phyloP scores from a whole-genome alignment of 2,329 filamentous ascomycete species.

The Aspergillus sp. region DNA sequence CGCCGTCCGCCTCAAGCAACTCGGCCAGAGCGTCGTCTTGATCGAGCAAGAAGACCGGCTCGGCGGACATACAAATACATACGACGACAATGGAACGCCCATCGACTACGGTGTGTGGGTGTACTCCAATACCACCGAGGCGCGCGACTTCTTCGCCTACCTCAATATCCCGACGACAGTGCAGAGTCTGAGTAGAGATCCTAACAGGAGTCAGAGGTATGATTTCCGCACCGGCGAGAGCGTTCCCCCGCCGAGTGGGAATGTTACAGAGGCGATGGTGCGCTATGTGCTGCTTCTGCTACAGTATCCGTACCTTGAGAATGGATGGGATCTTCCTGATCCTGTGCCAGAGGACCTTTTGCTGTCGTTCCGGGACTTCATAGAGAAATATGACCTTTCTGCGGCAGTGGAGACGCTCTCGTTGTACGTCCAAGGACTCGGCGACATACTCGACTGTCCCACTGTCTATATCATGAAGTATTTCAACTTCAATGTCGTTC shows the following conservation, averaged over 20 bases:
- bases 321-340: conserved; percentile 26
- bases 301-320: conserved; percentile 25
- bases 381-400: conserved; percentile 24
- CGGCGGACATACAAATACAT: conserved; percentile 30
- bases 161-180: conserved; percentile 18
- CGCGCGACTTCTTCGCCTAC: conserved; percentile 23
- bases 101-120: conserved; percentile 32
- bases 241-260: conserved; percentile 12
- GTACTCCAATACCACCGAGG: conserved; percentile 22
- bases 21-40: conserved; percentile 25
- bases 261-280: conserved; percentile 10
- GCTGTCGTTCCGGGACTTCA: conserved; percentile 30
- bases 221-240: conserved; percentile 25
- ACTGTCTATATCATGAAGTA: conserved; percentile 26
- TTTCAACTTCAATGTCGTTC: conserved; percentile 30
- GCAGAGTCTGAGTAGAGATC: neutral
- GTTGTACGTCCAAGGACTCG: conserved; percentile 18
- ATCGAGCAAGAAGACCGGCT: conserved; percentile 27
- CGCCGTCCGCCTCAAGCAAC: conserved; percentile 26
- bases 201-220: neutral
- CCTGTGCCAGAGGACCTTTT: conserved; percentile 31
- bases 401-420: conserved; percentile 20
- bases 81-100: conserved; percentile 16
- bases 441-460: conserved; percentile 20
- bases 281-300: conserved; percentile 17